These are phyloP conservation scores for Sapria himalayana DNA, from an alignment of 345 rosid genomes.

Conservation along the genomic window DNA sequence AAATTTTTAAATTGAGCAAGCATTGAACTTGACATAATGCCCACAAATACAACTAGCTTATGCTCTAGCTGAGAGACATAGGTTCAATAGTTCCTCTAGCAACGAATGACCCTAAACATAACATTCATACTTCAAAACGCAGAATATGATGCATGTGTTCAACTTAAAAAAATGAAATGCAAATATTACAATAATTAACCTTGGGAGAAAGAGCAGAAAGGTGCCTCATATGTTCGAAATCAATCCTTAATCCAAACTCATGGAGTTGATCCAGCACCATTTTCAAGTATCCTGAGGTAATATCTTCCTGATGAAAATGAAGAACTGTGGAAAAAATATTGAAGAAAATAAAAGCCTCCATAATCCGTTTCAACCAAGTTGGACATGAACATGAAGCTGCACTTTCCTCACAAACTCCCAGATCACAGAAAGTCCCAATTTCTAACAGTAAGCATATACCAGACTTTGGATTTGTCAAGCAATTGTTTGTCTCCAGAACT, in stretches of 20 bases:
- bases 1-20: too few species aligned
- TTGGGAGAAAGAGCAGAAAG: conserved; percentile 53
- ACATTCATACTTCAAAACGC: too few species aligned
- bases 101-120: too few species aligned
- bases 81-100: too few species aligned
- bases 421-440: conserved; percentile 8
- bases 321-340: conserved; percentile 33
- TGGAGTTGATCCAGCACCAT: conserved; percentile 28
- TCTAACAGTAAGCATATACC: conserved; percentile 29
- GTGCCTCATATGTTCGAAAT: conserved; percentile 38
- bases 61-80: too few species aligned
- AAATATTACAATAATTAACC: conserved; percentile 17
- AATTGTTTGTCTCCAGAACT: conserved; percentile 40
- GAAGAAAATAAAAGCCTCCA: conserved; percentile 49
- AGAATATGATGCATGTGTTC: too few species aligned
- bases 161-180: not conserved
- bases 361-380: conserved; percentile 39
- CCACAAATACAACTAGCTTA: too few species aligned
- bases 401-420: conserved; percentile 1
- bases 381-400: conserved; percentile 38
- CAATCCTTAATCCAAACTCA: conserved; percentile 24
- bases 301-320: conserved; percentile 16
- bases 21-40: too few species aligned
- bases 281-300: conserved; percentile 21
- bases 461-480: conserved; percentile 31